These are phyloP conservation scores for Clathrospora elynae DNA, from an alignment of 2,329 filamentous ascomycete genomes.

Conservation along the genomic window DNA sequence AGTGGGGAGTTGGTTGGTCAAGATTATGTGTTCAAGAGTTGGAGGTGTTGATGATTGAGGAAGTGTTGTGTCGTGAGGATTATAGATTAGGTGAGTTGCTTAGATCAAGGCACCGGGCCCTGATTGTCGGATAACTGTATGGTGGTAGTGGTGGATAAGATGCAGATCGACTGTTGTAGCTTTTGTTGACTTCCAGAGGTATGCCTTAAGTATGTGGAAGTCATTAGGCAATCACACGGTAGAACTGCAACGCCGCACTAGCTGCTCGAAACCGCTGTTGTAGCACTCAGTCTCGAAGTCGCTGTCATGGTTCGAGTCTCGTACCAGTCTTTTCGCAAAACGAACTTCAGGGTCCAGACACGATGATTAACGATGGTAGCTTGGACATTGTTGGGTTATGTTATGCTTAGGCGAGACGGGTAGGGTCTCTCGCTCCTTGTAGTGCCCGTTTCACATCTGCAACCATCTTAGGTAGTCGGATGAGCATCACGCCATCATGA, in stretches of 20 bases:
- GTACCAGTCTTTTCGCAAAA: constrained; percentile 17
- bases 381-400: constrained; percentile 6
- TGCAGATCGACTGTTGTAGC: constrained; percentile 35
- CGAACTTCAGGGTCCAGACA: constrained; percentile 2
- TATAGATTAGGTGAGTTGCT: constrained; percentile 3
- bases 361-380: constrained; percentile 8
- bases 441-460: constrained; percentile 15
- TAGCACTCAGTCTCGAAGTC: constrained; percentile 29
- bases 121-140: constrained; percentile 13
- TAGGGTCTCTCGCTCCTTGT: constrained; percentile 6
- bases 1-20: not conserved
- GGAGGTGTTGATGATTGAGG: not conserved
- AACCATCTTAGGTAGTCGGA: constrained; percentile 5
- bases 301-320: constrained; percentile 30
- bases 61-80: constrained; percentile 6
- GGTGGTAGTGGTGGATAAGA: constrained; percentile 20
- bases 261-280: constrained; percentile 28
- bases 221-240: not conserved
- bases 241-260: constrained; percentile 1
- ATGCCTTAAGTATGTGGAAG: constrained; percentile 35
- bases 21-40: not conserved
- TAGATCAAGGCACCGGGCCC: constrained; percentile 19
- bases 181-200: constrained; percentile 13
- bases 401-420: constrained; percentile 28
- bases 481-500: constrained; percentile 19